Conservation (phyloP, 192 early-diverging fungal species). For the Mortierella hygrophila region DNA sequence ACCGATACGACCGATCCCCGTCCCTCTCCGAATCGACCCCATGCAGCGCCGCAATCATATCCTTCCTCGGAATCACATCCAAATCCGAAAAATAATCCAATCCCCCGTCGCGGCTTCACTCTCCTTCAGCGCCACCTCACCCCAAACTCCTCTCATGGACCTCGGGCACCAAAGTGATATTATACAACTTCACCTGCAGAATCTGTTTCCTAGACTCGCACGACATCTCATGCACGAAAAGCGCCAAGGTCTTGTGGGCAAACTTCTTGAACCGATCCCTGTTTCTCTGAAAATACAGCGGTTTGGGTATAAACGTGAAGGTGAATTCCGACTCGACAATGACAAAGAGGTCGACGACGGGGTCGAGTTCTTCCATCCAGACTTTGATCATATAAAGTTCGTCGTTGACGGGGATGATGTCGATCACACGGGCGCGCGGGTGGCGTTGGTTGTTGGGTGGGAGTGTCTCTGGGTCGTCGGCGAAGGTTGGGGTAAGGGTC, state of each 20-base stretch:
- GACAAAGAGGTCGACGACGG: conserved; percentile 69
- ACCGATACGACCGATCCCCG: not conserved
- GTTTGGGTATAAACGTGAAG: conserved; percentile 62
- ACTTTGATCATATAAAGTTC: conserved; percentile 70
- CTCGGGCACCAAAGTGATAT: conserved; percentile 62
- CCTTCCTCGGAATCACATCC: conserved; percentile 64
- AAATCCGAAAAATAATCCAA: conserved; percentile 66
- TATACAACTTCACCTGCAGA: conserved; percentile 28
- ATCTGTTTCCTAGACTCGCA: conserved; percentile 31
- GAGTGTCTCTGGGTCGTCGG: not conserved
- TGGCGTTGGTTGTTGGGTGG: not conserved
- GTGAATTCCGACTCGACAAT: conserved; percentile 66
- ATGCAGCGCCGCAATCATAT: not conserved
- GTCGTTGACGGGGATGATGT: conserved; percentile 69
- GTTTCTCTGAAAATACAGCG: conserved; percentile 58
- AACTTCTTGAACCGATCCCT: conserved; percentile 63
- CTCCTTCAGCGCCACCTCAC: conserved; percentile 50
- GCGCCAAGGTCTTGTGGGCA: conserved; percentile 54
- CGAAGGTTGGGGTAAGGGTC: not conserved
- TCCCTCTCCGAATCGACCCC: not conserved
- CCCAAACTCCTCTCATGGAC: conserved; percentile 27
- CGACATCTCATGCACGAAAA: not conserved
- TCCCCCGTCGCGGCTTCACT: conserved; percentile 44
- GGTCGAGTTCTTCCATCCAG: conserved; percentile 57
- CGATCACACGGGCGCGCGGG: conserved; percentile 43